Evolutionary conservation across 1,284 basidiomycete species (phyloP), one percentile per base, ranked within the genome.

Genomic region (Papiliotrema nemorosa): DNA sequence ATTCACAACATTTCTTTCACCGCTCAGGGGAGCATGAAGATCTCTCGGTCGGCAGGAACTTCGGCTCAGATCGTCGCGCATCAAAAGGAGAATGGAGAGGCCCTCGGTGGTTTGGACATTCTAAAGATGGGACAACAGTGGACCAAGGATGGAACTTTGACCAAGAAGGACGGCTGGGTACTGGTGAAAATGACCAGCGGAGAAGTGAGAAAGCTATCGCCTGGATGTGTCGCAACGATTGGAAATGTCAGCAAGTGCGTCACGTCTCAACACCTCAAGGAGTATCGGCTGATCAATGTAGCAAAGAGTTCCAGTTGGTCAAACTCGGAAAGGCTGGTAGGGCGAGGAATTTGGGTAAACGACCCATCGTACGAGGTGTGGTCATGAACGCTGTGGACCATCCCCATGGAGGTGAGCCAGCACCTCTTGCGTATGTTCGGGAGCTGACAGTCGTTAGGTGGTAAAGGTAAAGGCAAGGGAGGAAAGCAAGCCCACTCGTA

Each of bases 311-410:
- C 84, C 88, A 91, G 75, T 84, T 87, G 61, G 78, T 84, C 21
- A 83, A 79, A 43, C 76, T 97, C 39, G 94, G 92, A 37, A 98
- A 98, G 76, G 94, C 96, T 16, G 94, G 94, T 38, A 77, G 94
- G 57, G 80, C 79, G 44, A 80, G 96, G 44, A 96, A 92, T 90
- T 76, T 97, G 25, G 94, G 94, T 34, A 77, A 84, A 62, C 77
- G 87, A 63, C 94, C 94, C 2, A 83, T 83, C 57, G 91, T 97
- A 29, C 85, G 94, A 72, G 94, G 94, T 86, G 85, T 97, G 57
- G 94, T 94, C 24, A 97, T 97, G 94, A 98, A 98, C 76, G 86
- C 90, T 81, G 91, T 81, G 54, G 94, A 97, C 75, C 94, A 98
- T 76, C 93, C 94, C 57, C 92, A 81, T 74, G 94, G 94, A 77